These are phyloP conservation scores for Monosporascus sp. DNA, from an alignment of 2,329 filamentous ascomycete genomes.

Conservation along the genomic window DNA sequence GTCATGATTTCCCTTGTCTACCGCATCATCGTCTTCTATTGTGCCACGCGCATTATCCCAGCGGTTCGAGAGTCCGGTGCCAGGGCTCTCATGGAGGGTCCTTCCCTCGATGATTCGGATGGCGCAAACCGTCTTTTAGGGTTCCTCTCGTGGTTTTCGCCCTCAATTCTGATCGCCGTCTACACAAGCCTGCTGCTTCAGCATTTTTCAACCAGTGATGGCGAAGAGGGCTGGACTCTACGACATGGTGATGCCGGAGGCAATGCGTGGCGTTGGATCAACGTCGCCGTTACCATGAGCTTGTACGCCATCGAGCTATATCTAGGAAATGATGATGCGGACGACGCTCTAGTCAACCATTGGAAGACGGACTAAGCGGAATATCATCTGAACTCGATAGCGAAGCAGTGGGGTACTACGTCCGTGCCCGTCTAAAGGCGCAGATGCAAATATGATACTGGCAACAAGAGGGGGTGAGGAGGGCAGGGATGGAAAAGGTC, in stretches of 20 bases:
- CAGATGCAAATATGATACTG: not conserved
- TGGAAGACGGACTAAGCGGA: constrained; percentile 77
- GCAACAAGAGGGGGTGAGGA: not conserved
- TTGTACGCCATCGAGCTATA: constrained; percentile 89
- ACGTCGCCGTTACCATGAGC: constrained; percentile 81
- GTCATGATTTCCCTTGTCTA: constrained; percentile 94
- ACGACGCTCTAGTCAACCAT: constrained; percentile 66
- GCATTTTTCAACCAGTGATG: constrained; percentile 78
- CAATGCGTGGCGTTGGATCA: constrained; percentile 90
- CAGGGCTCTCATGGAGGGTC: constrained; percentile 75
- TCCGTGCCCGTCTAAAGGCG: too few species aligned
- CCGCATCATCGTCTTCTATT: constrained; percentile 91
- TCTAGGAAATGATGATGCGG: constrained; percentile 75
- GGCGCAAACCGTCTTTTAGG: constrained; percentile 74
- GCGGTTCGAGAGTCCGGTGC: constrained; percentile 85
- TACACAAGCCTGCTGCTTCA: constrained; percentile 95
- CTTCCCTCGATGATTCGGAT: constrained; percentile 78
- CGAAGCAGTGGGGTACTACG: constrained; percentile 26
- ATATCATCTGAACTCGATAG: too few species aligned
- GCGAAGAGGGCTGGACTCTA: constrained; percentile 73
- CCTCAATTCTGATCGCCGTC: constrained; percentile 88
- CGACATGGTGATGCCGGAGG: constrained; percentile 77
- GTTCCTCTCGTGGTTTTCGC: constrained; percentile 88
- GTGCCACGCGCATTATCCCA: constrained; percentile 91
- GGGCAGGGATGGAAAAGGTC: not conserved